Conservation (phyloP, 768 basidiomycete species). For the Lactarius quietus region DNA sequence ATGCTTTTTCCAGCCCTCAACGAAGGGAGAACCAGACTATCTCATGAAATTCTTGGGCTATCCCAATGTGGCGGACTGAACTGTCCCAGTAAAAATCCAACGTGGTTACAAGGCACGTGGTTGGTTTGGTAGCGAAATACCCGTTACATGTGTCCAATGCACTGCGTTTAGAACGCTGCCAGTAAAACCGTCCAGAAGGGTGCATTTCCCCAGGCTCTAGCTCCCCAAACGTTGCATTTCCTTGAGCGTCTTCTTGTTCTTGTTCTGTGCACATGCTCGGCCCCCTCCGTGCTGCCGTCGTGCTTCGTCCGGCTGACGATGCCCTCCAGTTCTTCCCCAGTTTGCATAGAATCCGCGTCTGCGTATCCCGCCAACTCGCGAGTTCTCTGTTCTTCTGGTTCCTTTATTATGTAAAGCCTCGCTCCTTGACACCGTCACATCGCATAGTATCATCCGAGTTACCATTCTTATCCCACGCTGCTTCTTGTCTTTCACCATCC, state of each 20-base stretch:
- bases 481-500: conserved; percentile 51
- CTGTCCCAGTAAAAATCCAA: background rate
- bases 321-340: conserved; percentile 69
- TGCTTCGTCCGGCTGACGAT: conserved; percentile 87
- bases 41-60: background rate
- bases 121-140: background rate
- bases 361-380: conserved; percentile 65
- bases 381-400: conserved; percentile 76
- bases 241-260: conserved; percentile 80
- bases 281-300: conserved; percentile 89
- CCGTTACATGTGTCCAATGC: too few relatives aligned
- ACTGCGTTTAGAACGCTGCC: too few relatives aligned
- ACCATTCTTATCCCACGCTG: conserved; percentile 68
- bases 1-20: too few relatives aligned
- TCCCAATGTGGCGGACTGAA: too few relatives aligned
- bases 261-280: conserved; percentile 74
- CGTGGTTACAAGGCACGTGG: background rate
- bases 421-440: conserved; percentile 66
- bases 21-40: background rate
- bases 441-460: conserved; percentile 46
- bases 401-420: conserved; percentile 86
- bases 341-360: conserved; percentile 44
- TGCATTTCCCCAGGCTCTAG: conserved; percentile 33
- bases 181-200: background rate
- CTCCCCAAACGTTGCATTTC: too few relatives aligned